Evolutionary conservation across 1,139 yeast species (phyloP).

Genomic region (Saccharomyces hybrid): DNA sequence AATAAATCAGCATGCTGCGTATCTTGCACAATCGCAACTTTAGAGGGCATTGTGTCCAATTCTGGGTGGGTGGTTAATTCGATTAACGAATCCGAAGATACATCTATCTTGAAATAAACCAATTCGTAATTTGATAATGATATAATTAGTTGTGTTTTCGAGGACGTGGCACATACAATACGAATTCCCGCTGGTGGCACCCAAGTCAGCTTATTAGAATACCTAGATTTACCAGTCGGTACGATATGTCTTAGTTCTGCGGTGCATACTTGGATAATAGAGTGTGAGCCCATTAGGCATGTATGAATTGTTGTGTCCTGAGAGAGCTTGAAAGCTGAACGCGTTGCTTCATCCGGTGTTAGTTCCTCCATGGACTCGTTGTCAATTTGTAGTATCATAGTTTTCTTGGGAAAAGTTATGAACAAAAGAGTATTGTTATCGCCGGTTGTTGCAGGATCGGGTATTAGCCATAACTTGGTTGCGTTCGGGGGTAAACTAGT

Average conservation of each 20-base stretch:
- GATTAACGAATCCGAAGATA: conserved; percentile 45
- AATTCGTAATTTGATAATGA: conserved; percentile 68
- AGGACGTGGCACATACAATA: conserved; percentile 53
- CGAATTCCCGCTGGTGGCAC: conserved; percentile 72
- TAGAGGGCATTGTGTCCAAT: conserved; percentile 45
- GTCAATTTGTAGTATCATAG: conserved; percentile 19
- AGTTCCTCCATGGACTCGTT: conserved; percentile 61
- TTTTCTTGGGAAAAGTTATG: conserved; percentile 16
- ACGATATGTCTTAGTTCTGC: conserved; percentile 66
- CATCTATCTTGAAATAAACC: conserved; percentile 77
- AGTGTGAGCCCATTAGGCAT: conserved; percentile 56
- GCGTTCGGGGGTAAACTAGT: conserved; percentile 26
- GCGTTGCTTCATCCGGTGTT: conserved; percentile 58
- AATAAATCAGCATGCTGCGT: conserved; percentile 39
- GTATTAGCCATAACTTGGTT: conserved; percentile 24
- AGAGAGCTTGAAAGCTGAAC: conserved; percentile 35
- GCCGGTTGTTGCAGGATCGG: not conserved
- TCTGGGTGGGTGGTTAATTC: conserved; percentile 64
- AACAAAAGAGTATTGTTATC: conserved; percentile 32
- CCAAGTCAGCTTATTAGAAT: conserved; percentile 52
- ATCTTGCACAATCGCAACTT: conserved; percentile 46
- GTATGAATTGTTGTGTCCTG: conserved; percentile 60
- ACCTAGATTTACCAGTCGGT: conserved; percentile 24
- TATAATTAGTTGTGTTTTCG: conserved; percentile 59
- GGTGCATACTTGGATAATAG: conserved; percentile 66